Evolutionary conservation across 2,329 filamentous ascomycete genomes (phyloP).

Genomic region (Apiospora pterosperma): DNA sequence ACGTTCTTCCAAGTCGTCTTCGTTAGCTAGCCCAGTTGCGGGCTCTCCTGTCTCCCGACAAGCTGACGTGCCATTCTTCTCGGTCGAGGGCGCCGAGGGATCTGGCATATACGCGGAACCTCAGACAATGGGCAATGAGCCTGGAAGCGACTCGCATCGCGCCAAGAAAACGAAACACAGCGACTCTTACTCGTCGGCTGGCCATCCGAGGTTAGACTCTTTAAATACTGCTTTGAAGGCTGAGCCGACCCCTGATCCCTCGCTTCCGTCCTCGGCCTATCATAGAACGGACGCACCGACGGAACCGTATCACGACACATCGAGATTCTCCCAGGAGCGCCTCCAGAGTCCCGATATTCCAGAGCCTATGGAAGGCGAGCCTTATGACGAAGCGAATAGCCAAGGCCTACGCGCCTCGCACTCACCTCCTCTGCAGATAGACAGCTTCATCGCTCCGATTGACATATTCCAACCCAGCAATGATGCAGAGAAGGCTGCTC

Average conservation of each 20-base stretch:
- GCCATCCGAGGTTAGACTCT: slow-evolving; percentile 6
- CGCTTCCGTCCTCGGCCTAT: slow-evolving; percentile 9
- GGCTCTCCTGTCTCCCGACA: slow-evolving; percentile 8
- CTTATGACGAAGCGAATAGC: slow-evolving; percentile 9
- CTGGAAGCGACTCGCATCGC: slow-evolving; percentile 1
- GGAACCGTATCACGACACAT: background rate
- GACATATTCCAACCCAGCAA: slow-evolving; percentile 29
- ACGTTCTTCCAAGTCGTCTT: slow-evolving; percentile 21
- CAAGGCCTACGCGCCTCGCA: slow-evolving; percentile 23
- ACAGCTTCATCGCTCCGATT: slow-evolving; percentile 29
- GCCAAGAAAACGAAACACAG: slow-evolving; percentile 7
- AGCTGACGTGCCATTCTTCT: slow-evolving; percentile 7
- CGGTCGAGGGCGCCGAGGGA: slow-evolving; percentile 12
- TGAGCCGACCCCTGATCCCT: slow-evolving; percentile 4
- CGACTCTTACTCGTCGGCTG: background rate
- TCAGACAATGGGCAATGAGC: slow-evolving; percentile 9
- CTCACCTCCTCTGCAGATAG: slow-evolving; percentile 23
- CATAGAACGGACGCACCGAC: slow-evolving; percentile 1
- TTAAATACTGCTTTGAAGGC: background rate
- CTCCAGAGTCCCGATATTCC: slow-evolving; percentile 32
- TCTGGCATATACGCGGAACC: slow-evolving; percentile 23
- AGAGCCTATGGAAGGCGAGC: slow-evolving; percentile 28
- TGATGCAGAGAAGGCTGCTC: slow-evolving; percentile 27
- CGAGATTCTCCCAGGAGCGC: slow-evolving; percentile 18
- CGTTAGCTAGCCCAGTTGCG: slow-evolving; percentile 1